phyloP scores from a whole-genome alignment of 1,284 basidiomycete species.

The Microbotryum scabiosae region DNA sequence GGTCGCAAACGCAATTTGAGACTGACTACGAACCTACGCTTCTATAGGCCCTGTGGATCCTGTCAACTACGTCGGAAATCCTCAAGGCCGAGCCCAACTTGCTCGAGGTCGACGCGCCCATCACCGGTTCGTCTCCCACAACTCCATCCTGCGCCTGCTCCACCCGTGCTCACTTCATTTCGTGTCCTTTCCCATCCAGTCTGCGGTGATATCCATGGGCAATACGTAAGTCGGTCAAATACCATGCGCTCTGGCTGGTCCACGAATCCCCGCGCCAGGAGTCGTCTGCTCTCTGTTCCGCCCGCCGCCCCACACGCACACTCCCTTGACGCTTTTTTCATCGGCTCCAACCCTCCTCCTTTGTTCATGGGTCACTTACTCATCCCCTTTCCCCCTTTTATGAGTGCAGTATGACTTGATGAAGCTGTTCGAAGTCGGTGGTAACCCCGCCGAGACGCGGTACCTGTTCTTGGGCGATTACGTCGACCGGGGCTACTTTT shows the following conservation, averaged over 20 bases:
- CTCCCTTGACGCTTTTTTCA: not conserved
- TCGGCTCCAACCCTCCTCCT: constrained; percentile 1
- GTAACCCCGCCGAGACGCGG: constrained; percentile 76
- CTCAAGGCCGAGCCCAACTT: constrained; percentile 77
- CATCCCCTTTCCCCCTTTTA: not conserved
- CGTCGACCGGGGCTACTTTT: constrained; percentile 93
- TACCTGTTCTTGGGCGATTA: constrained; percentile 98
- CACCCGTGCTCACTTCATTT: not conserved
- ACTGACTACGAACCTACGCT: not conserved
- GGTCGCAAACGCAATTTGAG: not conserved
- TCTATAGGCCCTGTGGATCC: constrained; percentile 66
- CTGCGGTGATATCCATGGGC: constrained; percentile 93
- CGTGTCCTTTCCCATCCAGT: constrained; percentile 46
- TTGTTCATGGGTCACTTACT: too few species aligned
- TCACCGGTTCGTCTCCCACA: constrained; percentile 62
- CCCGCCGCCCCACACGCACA: not conserved
- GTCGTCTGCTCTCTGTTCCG: too few species aligned
- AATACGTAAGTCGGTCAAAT: constrained; percentile 61
- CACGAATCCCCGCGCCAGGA: too few species aligned
- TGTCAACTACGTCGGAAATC: constrained; percentile 65
- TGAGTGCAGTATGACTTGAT: constrained; percentile 77
- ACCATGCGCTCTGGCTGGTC: too few species aligned
- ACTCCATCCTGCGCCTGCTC: not conserved
- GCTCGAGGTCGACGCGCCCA: constrained; percentile 83
- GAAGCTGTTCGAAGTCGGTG: constrained; percentile 96